Evolutionary conservation across 768 basidiomycete genomes (phyloP), one percentile per base, ranked within the genome.

Genomic region (Megacollybia marginata): DNA sequence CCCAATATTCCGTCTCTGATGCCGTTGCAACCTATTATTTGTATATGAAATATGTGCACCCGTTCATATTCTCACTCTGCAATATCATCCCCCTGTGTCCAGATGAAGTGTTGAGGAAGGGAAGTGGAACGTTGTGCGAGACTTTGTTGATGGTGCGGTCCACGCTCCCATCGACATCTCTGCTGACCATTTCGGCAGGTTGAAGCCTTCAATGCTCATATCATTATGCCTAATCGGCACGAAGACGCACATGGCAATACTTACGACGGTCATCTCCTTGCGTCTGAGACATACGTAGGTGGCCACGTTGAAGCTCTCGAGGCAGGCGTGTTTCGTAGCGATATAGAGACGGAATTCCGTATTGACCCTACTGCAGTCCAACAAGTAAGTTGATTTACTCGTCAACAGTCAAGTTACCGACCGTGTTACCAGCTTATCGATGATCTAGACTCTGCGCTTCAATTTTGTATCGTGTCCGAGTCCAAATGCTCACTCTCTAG

Each of bases 11-110:
- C 57, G 96, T 99, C 23, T 99, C 96, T 65, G 96, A 99, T 76
- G 96, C 96, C 0, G 96, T 98, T 9, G 95, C 96, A n/a, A 99
- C 96, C 1, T 98, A 99, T 65, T 98, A 98, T 66, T 78, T 99
- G 33, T 98, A 99, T 70, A 99, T 98, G 96, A 99, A 98, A 93
- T 99, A 99, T 59, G 94, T 99, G 9, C 94, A 98, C 61, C 96
- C 96, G 0, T 99, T 99, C 76, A 91, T 99, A 54, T 99, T 99
- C 71, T 98, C 96, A 9, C 69, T 99, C 34, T 98, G 96, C 68
- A 99, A 96, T 73, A 99, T 98, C 65, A 98, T 99, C 57, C 95
- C 96, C 10, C 77, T 99, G 48, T 85, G 85, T 59, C 93, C 96
- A 2, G 96, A 99, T 59, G 96, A 99, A 54, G 96, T 98, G 5